Conservation (phyloP, 2,329 filamentous ascomycete genomes). For the Clathrospora elynae region DNA sequence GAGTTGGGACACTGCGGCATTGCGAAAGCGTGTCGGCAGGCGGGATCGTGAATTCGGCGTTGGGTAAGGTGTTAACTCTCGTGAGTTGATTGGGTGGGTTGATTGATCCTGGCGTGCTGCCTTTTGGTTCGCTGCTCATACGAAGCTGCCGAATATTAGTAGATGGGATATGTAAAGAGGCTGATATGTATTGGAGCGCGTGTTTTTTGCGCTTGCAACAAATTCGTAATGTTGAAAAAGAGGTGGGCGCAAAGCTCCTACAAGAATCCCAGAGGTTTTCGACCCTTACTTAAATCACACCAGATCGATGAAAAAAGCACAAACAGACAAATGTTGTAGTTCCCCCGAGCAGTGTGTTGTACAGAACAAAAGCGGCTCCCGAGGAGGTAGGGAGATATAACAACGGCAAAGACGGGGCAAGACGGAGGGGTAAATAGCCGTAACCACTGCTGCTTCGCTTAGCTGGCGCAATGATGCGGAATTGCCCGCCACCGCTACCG, state of each 20-base stretch:
- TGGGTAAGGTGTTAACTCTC: constrained; percentile 36
- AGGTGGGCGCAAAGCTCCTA: constrained; percentile 3
- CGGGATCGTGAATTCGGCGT: constrained; percentile 42
- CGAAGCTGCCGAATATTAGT: constrained; percentile 23
- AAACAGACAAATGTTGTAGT: constrained; percentile 7
- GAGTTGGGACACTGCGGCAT: constrained; percentile 48
- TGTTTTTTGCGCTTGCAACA: constrained; percentile 5
- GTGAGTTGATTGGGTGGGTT: constrained; percentile 26
- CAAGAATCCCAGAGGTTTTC: constrained; percentile 5
- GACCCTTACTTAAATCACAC: constrained; percentile 1
- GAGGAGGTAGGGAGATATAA: constrained; percentile 10
- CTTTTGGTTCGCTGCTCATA: constrained; percentile 47
- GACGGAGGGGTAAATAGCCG: constrained; percentile 7
- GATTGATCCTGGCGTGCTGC: constrained; percentile 54
- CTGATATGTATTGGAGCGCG: constrained; percentile 5
- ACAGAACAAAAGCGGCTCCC: neutral
- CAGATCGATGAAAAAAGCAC: constrained; percentile 10
- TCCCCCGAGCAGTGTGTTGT: constrained; percentile 10
- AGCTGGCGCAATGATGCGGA: constrained; percentile 22
- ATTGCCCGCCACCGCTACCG: constrained; percentile 29
- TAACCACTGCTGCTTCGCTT: constrained; percentile 18
- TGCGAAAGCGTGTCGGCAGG: constrained; percentile 33
- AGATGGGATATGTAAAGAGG: neutral
- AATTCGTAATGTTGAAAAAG: neutral
- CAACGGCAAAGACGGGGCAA: neutral